Evolutionary conservation across 73 alveolate genomes (phyloP).

Genomic region (Paramecium caudatum): DNA sequence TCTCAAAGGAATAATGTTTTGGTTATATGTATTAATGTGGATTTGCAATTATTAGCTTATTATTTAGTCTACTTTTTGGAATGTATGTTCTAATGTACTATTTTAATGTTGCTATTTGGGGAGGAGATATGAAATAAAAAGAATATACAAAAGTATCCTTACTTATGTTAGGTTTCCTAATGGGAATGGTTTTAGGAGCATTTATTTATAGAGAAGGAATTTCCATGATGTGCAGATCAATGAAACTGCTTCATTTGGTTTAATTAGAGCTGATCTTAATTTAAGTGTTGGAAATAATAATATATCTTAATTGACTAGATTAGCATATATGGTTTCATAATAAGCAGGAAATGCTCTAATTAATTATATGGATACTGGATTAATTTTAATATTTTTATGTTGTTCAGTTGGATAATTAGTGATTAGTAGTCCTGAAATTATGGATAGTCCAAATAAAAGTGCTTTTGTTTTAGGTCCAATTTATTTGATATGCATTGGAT

Average conservation of each 20-base stretch:
- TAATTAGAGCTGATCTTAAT: conserved; percentile 46
- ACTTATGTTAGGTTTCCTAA: conserved; percentile 11
- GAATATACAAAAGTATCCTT: conserved; percentile 8
- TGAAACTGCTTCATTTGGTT: conserved; percentile 53
- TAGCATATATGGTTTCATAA: conserved; percentile 44
- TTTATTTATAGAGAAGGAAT: conserved; percentile 48
- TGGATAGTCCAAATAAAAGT: conserved; percentile 20
- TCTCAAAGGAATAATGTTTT: conserved; percentile 48
- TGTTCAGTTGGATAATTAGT: neutral
- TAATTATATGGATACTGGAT: conserved; percentile 6
- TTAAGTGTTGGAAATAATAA: conserved; percentile 8
- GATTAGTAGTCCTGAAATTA: neutral
- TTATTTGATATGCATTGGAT: conserved; percentile 5
- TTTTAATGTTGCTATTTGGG: conserved; percentile 58
- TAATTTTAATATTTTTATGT: neutral
- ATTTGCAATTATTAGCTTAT: conserved; percentile 16
- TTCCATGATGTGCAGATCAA: conserved; percentile 65
- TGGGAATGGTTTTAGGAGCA: conserved; percentile 66
- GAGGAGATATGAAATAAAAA: conserved; percentile 57
- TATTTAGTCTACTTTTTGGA: neutral
- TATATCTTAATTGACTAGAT: conserved; percentile 52
- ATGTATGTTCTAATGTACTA: conserved; percentile 48
- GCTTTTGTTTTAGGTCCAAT: conserved; percentile 21
- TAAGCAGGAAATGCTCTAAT: conserved; percentile 48
- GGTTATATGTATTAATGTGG: conserved; percentile 49